Percentiles rank a stretch among this genome's conserved stretches.
Evolutionary conservation across 331 rosid genomes (phyloP).

Genomic region (Malus hybrid): DNA sequence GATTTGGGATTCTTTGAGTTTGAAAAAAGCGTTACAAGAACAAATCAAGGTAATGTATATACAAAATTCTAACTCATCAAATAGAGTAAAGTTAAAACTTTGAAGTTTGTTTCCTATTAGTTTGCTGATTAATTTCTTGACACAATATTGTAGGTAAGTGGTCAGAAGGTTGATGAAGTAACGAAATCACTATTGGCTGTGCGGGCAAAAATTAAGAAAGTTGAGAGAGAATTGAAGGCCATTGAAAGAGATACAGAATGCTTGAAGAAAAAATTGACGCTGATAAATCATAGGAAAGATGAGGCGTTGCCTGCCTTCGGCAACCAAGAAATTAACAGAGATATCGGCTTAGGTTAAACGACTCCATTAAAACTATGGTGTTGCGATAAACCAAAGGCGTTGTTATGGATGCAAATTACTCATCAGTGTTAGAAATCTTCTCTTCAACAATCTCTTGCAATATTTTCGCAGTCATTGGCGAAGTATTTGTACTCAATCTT

Average conservation of each 20-base stretch:
- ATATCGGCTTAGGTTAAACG: too few relatives aligned
- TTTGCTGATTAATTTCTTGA: background rate
- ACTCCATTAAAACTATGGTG: too few relatives aligned
- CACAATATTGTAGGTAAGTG: conserved; percentile 6
- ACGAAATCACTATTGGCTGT: background rate
- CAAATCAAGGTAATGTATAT: conserved; percentile 16
- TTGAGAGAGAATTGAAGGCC: conserved; percentile 5
- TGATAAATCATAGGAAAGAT: conserved; percentile 5
- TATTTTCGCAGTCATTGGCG: too few relatives aligned
- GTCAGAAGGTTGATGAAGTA: conserved; percentile 1
- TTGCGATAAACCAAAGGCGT: too few relatives aligned
- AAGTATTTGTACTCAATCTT: too few relatives aligned
- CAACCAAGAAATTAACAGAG: too few relatives aligned
- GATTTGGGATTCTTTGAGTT: conserved; percentile 5
- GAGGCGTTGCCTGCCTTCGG: background rate
- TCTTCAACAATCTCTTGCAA: too few relatives aligned
- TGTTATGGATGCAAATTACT: too few relatives aligned
- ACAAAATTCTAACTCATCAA: background rate
- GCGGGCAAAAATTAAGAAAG: background rate
- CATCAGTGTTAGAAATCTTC: too few relatives aligned
- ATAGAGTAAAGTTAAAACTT: background rate
- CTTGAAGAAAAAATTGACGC: conserved; percentile 7
- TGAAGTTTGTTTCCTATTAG: background rate
- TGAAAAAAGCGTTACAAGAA: conserved; percentile 15
- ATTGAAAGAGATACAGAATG: conserved; percentile 1